Evolutionary conservation across 352 stramenopile genomes (phyloP).

Genomic region (Plasmopara viticola): DNA sequence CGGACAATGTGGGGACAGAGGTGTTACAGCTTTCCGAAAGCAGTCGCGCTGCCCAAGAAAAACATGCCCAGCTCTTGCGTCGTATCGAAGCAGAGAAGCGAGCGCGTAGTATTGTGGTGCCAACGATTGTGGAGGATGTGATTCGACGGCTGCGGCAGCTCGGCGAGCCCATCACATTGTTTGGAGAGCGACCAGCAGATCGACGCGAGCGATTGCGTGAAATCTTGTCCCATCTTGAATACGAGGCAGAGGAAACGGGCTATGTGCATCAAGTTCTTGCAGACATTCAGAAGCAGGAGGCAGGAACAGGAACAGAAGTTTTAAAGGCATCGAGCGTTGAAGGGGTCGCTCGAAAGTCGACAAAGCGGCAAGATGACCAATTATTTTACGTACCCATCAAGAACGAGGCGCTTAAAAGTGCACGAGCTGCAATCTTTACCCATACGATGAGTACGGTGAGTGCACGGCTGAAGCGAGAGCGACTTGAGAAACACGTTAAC

Average conservation of each 20-base stretch:
- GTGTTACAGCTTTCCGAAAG: conserved; percentile 81
- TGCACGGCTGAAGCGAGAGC: conserved; percentile 53
- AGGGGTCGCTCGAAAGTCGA: not conserved
- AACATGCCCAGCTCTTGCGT: conserved; percentile 80
- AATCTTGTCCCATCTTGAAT: conserved; percentile 76
- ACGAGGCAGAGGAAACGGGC: conserved; percentile 62
- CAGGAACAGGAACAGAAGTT: conserved; percentile 4
- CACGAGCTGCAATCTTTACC: conserved; percentile 68
- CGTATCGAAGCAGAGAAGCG: conserved; percentile 89
- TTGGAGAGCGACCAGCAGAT: conserved; percentile 93
- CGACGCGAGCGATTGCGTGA: conserved; percentile 90
- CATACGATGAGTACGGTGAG: conserved; percentile 66
- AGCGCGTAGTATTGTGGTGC: conserved; percentile 87
- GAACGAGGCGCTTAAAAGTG: conserved; percentile 77
- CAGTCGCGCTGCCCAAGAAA: conserved; percentile 77
- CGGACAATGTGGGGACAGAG: conserved; percentile 68
- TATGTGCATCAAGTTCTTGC: conserved; percentile 53
- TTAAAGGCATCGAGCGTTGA: conserved; percentile 5
- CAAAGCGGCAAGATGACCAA: conserved; percentile 49
- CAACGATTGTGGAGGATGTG: conserved; percentile 90
- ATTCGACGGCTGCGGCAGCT: conserved; percentile 84
- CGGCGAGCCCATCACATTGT: conserved; percentile 91
- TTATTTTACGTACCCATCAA: conserved; percentile 83
- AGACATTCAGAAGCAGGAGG: conserved; percentile 41
- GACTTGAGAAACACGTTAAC: conserved; percentile 25